Evolutionary conservation across 768 basidiomycete species (phyloP).

Genomic region (Suillus clintonianus): DNA sequence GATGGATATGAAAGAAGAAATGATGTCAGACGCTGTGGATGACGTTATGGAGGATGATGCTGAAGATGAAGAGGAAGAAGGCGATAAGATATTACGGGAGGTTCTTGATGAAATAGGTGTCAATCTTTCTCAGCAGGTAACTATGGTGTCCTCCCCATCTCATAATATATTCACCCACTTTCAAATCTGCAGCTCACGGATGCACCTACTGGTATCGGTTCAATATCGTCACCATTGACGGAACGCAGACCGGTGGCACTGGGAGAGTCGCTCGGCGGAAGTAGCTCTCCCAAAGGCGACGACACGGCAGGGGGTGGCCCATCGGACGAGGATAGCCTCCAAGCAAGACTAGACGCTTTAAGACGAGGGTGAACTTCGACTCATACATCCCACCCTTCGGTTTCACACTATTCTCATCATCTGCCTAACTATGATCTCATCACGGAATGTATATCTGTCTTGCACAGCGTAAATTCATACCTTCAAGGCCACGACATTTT

Average conservation of each 20-base stretch:
- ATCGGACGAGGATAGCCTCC: conserved; percentile 89
- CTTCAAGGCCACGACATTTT: conserved; percentile 64
- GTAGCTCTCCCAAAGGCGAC: conserved; percentile 39
- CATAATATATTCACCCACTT: conserved; percentile 13
- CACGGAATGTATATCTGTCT: conserved; percentile 8
- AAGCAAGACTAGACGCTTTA: conserved; percentile 90
- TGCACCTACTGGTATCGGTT: conserved; percentile 72
- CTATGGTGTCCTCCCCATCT: conserved; percentile 9
- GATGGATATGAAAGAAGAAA: conserved; percentile 99
- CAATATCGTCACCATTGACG: conserved; percentile 58
- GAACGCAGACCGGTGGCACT: conserved; percentile 83
- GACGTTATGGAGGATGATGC: conserved; percentile 93
- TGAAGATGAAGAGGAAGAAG: conserved; percentile 95
- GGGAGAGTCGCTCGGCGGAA: conserved; percentile 53
- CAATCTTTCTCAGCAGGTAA: conserved; percentile 80
- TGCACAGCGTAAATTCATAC: conserved; percentile 15
- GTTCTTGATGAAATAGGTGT: conserved; percentile 98
- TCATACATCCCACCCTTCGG: background rate
- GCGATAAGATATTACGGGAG: conserved; percentile 93
- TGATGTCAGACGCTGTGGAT: conserved; percentile 99
- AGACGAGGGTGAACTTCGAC: conserved; percentile 55
- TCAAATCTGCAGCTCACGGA: conserved; percentile 66
- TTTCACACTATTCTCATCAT: background rate
- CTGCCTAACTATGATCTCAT: conserved; percentile 9
- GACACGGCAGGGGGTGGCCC: conserved; percentile 29